Evolutionary conservation across 352 stramenopile genomes (phyloP), one percentile per base, ranked within the genome.

Genomic region (Phytophthora hybrid): DNA sequence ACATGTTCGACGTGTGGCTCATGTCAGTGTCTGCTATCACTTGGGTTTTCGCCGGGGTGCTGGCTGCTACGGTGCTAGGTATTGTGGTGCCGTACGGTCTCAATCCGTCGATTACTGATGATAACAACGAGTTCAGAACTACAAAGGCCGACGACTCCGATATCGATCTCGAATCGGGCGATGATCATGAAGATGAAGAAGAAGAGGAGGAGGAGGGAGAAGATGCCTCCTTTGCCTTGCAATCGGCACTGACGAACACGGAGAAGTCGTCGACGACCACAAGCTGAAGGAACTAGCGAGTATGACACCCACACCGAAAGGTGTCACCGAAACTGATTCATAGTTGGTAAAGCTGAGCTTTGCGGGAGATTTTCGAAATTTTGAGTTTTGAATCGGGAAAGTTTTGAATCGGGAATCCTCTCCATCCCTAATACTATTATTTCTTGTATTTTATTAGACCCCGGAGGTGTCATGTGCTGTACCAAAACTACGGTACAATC

Each of bases 1-100:
- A 74, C 57, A 78, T 81, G 70, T 81, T 76, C 34, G 71, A 78
- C 31, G 70, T 78, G 57, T 78, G 70, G 74, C 32, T 76, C 10
- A 62, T 78, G 74, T 81, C 74, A 13, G 66, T 78, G 53, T 54
- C 51, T 32, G 46, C 44, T 21, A 71, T 81, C 34, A 71, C 65
- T n/a, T 81, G 74, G 74, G 55, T 76, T 13, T 81, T 81, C 49
- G 74, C 70, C 5, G 70, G 65, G 19, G 18, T 69, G 13, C 53
- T 81, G 46, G 61, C 49, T 21, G 51, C 56, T 21, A 66, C 63
- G 6, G 74, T 73, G 19, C 19, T 71, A 0, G 70, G 66, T 5
- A 16, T 75, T 59, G 70, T 78, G 19, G 31, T 73, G 19, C 69
- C 61, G 7, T 76, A 73, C 23, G 74, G 71, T 14, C 74, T 66